phyloP scores from a whole-genome alignment of 2,329 filamentous ascomycete species.

The Amauroascus verrucosus region DNA sequence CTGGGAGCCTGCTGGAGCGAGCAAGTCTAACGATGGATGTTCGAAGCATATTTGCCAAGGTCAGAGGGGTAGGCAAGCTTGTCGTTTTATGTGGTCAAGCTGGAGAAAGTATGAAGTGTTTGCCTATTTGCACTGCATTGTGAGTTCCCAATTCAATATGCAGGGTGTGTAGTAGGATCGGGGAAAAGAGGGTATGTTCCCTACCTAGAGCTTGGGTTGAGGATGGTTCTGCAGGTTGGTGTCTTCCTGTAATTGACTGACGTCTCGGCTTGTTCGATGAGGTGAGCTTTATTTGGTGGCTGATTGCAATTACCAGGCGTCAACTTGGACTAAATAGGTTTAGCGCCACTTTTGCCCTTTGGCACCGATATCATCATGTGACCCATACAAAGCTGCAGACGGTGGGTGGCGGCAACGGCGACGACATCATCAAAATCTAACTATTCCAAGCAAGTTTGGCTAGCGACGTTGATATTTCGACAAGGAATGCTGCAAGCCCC shows the following conservation, averaged over 20 bases:
- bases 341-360: background rate
- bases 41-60: conserved; percentile 53
- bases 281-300: conserved; percentile 3
- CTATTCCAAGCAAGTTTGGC: too few species aligned
- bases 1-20: conserved; percentile 43
- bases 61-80: background rate
- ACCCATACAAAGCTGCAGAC: too few species aligned
- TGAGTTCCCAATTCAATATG: too few species aligned
- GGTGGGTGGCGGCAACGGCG: too few species aligned
- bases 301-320: background rate
- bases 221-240: background rate
- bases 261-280: conserved; percentile 3
- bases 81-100: background rate
- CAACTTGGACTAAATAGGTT: conserved; percentile 2
- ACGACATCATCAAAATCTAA: too few species aligned
- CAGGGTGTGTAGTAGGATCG: background rate
- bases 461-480: too few species aligned
- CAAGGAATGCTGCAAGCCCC: too few species aligned
- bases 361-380: conserved; percentile 1
- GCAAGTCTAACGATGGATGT: conserved; percentile 51
- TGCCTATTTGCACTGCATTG: background rate
- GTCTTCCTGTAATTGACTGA: background rate
- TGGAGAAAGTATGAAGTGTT: background rate
- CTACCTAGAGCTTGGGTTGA: background rate
- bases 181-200: background rate